phyloP scores from a whole-genome alignment of 225 moss, liverwort and hornwort genomes.

The Anthoceros angustus region DNA sequence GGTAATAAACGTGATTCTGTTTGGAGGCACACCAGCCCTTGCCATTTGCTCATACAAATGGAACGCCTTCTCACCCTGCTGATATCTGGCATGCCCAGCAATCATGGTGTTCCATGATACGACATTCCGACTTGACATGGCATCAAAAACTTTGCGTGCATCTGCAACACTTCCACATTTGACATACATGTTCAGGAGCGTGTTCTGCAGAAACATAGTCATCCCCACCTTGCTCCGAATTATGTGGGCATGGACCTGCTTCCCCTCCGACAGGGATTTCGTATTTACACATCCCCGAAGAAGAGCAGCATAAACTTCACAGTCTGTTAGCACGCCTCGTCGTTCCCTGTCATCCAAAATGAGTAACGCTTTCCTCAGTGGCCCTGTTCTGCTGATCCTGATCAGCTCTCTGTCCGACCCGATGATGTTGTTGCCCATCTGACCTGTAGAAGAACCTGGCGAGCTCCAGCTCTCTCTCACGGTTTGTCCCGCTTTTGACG shows the following conservation, averaged over 20 bases:
- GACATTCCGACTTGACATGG: background rate
- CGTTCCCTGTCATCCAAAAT: background rate
- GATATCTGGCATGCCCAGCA: background rate
- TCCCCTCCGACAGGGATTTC: background rate
- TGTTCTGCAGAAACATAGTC: background rate
- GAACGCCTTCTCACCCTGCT: background rate
- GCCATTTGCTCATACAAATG: background rate
- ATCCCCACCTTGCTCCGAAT: background rate
- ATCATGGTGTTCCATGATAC: slow-evolving; percentile 3
- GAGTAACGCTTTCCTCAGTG: background rate
- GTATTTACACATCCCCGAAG: background rate
- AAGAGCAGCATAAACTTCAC: background rate
- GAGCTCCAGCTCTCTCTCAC: no score
- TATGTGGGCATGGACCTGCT: slow-evolving; percentile 3
- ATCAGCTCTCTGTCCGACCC: background rate
- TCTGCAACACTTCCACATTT: background rate
- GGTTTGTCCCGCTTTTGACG: no score
- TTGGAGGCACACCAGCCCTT: background rate
- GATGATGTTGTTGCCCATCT: background rate
- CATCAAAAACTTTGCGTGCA: background rate
- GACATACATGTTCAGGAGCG: background rate
- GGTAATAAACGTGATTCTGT: background rate
- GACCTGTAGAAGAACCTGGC: no score
- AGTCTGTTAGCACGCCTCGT: background rate
- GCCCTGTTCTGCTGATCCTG: background rate